Evolutionary conservation across 2,329 filamentous ascomycete species (phyloP).

Genomic region (Ascochyta clinopodiicola): DNA sequence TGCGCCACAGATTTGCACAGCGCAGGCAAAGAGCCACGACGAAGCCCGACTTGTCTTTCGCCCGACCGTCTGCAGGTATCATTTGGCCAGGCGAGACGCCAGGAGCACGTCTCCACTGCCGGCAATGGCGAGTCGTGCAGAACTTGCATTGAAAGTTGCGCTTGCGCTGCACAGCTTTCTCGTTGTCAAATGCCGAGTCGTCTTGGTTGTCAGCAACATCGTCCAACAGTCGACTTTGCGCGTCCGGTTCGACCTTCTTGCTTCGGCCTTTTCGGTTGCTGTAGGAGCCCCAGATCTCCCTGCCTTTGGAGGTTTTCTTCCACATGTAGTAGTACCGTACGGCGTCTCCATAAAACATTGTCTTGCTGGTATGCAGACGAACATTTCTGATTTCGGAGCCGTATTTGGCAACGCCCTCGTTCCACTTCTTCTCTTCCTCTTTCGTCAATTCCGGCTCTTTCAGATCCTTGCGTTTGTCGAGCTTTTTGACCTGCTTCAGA

Average conservation of each 20-base stretch:
- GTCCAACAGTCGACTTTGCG: slow-evolving; percentile 79
- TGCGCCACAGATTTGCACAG: slow-evolving; percentile 92
- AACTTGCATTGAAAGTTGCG: slow-evolving; percentile 93
- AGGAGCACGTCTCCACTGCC: slow-evolving; percentile 91
- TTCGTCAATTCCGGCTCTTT: slow-evolving; percentile 83
- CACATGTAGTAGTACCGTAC: slow-evolving; percentile 96
- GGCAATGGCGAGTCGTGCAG: slow-evolving; percentile 77
- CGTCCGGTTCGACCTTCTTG: slow-evolving; percentile 65
- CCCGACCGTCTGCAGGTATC: slow-evolving; percentile 71
- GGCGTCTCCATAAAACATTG: slow-evolving; percentile 77
- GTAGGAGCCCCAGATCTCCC: slow-evolving; percentile 88
- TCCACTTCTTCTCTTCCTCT: slow-evolving; percentile 85
- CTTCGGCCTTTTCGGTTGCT: slow-evolving; percentile 89
- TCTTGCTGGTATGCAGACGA: slow-evolving; percentile 80
- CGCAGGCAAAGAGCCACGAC: slow-evolving; percentile 86
- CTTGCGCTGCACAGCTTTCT: slow-evolving; percentile 81
- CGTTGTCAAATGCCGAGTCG: slow-evolving; percentile 92
- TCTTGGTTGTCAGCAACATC: slow-evolving; percentile 92
- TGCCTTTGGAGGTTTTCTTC: slow-evolving; percentile 91
- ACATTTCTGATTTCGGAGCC: slow-evolving; percentile 88
- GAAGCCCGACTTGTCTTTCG: slow-evolving; percentile 78
- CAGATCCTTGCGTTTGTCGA: slow-evolving; percentile 73
- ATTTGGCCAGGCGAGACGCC: slow-evolving; percentile 74
- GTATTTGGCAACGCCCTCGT: slow-evolving; percentile 87
- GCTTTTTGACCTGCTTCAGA: slow-evolving; percentile 70